Base-by-base conservation (phyloP, 805 yeast species). In the Candida germanica region DNA sequence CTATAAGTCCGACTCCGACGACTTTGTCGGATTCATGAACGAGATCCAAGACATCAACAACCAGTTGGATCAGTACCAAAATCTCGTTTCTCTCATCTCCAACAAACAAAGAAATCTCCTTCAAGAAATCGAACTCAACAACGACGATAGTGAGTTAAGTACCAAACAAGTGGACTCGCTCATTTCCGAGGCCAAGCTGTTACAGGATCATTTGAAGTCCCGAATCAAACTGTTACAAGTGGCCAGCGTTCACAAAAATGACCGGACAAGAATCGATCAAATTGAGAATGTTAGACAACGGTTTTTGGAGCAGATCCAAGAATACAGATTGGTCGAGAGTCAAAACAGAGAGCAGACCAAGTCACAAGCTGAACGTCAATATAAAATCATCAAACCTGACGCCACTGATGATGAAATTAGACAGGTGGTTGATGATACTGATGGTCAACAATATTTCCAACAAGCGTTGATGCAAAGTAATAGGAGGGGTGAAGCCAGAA, bases 401-500 rank as follows among this genome's bases (percentile, higher is more conserved):
- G 93, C 94, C 3, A 74, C 91, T 13, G 84, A 83, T 18, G 84
- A 73, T 33, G 95, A 91, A 66, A 85, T 91, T 43, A 79, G 77
- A 47, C 86, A 82, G 35, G 95, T 89, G 33, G 80, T 89, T 40
- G 89, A 83, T 49, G 94, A 87, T 53, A 78, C 77, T 37, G 85
- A 83, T 47, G 84, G 87, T 36, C 88, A 83, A 58, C 98, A 91
- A 66, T 86, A 89, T 51, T 93, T 93, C 66, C 87, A 94, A 41
- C 95, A 88, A 64, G 97, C 97, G 12, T 72, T 87, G 46, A 71
- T 83, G 68, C 83, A 83, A 63, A 81, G 88, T 36, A 85, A 86
- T 57, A 81, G 95, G 65, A 78, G 88, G 56, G 95, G 95, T 50
- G 96, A 93, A 66, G 97, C 98, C 28, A 79, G 93, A 61, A 80